Percentiles rank a stretch among this genome's conserved stretches.
Evolutionary conservation across 352 stramenopile species (phyloP).

Genomic region (Pythium coloratum): DNA sequence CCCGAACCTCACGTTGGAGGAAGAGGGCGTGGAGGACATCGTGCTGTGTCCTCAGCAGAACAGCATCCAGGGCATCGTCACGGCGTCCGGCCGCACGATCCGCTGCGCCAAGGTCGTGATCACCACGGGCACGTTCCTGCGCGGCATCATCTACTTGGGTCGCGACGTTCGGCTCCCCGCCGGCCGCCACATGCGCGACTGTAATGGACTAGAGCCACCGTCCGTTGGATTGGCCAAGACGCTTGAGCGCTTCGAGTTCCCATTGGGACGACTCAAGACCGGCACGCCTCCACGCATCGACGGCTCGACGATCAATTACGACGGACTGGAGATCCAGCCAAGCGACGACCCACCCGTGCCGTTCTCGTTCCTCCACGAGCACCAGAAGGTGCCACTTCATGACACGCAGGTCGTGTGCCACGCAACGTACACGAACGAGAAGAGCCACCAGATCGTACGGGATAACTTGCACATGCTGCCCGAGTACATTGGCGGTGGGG

Average conservation of each 20-base stretch:
- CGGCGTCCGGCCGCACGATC: slow-evolving; percentile 54
- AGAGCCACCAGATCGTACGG: slow-evolving; percentile 94
- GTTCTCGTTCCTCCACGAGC: slow-evolving; percentile 95
- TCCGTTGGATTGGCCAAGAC: slow-evolving; percentile 94
- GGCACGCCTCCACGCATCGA: slow-evolving; percentile 97
- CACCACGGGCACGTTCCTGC: slow-evolving; percentile 98
- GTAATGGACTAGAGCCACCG: slow-evolving; percentile 91
- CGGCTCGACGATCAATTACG: slow-evolving; percentile 94
- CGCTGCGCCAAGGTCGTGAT: slow-evolving; percentile 88
- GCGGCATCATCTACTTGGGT: slow-evolving; percentile 96
- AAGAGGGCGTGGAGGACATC: slow-evolving; percentile 96
- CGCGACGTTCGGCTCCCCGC: slow-evolving; percentile 90
- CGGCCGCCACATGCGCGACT: slow-evolving; percentile 90
- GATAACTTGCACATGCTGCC: slow-evolving; percentile 94
- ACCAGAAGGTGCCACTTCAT: slow-evolving; percentile 62
- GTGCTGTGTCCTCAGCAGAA: slow-evolving; percentile 77
- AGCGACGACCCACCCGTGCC: slow-evolving; percentile 90
- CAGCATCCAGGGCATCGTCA: slow-evolving; percentile 65
- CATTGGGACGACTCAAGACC: slow-evolving; percentile 95
- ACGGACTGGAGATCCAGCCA: slow-evolving; percentile 89
- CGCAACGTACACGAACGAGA: slow-evolving; percentile 96
- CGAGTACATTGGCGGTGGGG: slow-evolving; percentile 88
- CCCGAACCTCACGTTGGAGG: slow-evolving; percentile 91
- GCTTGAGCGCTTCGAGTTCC: slow-evolving; percentile 91
- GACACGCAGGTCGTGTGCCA: slow-evolving; percentile 91